Conservation (phyloP, 768 basidiomycete species). For the Russula brevipes region DNA sequence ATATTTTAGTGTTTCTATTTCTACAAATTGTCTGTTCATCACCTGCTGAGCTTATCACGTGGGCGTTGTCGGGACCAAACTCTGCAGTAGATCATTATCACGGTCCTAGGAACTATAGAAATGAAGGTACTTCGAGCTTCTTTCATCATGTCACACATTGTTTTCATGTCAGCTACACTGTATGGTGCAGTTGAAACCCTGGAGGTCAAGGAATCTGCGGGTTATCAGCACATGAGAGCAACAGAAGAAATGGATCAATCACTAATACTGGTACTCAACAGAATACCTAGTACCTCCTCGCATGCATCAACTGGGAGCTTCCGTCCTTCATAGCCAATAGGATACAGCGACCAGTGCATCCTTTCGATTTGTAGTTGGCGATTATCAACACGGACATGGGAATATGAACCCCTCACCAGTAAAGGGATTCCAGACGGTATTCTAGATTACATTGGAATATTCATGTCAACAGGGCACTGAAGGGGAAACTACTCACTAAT, state of each 20-base stretch:
- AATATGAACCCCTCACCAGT: constrained; percentile 1
- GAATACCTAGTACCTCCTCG: background rate
- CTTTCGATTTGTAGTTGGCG: background rate
- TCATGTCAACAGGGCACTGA: background rate
- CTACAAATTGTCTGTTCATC: too few species aligned
- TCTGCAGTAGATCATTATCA: background rate
- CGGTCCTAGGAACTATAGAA: background rate
- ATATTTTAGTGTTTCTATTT: too few species aligned
- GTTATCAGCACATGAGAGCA: background rate
- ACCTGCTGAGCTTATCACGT: too few species aligned
- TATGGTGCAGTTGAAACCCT: constrained; percentile 12
- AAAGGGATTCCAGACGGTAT: constrained; percentile 8
- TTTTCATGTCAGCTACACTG: constrained; percentile 7
- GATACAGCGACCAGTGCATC: constrained; percentile 20
- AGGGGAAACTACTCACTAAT: constrained; percentile 7
- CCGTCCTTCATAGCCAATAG: background rate
- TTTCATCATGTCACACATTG: constrained; percentile 5
- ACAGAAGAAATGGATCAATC: background rate
- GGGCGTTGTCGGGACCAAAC: too few species aligned
- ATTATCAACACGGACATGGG: background rate
- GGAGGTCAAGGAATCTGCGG: constrained; percentile 11
- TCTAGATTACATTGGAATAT: background rate
- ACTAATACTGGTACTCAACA: constrained; percentile 14
- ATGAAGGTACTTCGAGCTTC: background rate
- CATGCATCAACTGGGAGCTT: background rate